Evolutionary conservation across 768 basidiomycete species (phyloP).

Genomic region (Serendipita sp.): DNA sequence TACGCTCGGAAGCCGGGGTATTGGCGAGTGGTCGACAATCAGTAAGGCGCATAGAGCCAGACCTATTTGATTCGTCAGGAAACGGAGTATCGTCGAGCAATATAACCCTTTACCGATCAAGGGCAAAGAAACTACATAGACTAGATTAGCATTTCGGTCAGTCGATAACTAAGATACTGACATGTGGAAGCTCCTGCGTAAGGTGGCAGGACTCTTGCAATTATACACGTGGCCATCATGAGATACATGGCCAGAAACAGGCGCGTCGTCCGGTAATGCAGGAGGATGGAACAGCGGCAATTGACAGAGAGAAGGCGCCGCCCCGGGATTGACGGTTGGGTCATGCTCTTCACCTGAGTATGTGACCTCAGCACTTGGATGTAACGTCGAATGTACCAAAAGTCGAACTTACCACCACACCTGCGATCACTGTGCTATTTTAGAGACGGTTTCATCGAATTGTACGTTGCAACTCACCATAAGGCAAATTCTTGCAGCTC

Average conservation of each 20-base stretch:
- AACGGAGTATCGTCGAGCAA: neutral
- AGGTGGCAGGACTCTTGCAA: slow-evolving; percentile 36
- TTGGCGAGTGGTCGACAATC: slow-evolving; percentile 31
- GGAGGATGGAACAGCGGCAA: slow-evolving; percentile 38
- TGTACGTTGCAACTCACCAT: slow-evolving; percentile 24
- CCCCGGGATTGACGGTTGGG: slow-evolving; percentile 22
- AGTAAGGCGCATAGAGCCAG: slow-evolving; percentile 29
- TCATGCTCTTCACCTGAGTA: slow-evolving; percentile 36
- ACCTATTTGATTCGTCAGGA: slow-evolving; percentile 13
- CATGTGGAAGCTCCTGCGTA: slow-evolving; percentile 37
- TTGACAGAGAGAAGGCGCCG: slow-evolving; percentile 37
- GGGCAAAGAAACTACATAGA: slow-evolving; percentile 31
- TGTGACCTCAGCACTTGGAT: neutral
- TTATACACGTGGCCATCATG: slow-evolving; percentile 39
- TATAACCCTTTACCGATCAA: slow-evolving; percentile 23
- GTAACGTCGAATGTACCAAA: neutral
- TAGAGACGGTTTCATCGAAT: neutral
- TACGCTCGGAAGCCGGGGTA: slow-evolving; percentile 26
- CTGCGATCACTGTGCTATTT: slow-evolving; percentile 27
- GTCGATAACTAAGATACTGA: slow-evolving; percentile 18
- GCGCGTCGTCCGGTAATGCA: slow-evolving; percentile 16
- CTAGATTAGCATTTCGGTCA: neutral
- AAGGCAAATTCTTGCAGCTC: slow-evolving; percentile 37
- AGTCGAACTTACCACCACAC: slow-evolving; percentile 28
- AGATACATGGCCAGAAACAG: slow-evolving; percentile 24